phyloP scores from a whole-genome alignment of 345 rosid species.

The Salix suchowensis region DNA sequence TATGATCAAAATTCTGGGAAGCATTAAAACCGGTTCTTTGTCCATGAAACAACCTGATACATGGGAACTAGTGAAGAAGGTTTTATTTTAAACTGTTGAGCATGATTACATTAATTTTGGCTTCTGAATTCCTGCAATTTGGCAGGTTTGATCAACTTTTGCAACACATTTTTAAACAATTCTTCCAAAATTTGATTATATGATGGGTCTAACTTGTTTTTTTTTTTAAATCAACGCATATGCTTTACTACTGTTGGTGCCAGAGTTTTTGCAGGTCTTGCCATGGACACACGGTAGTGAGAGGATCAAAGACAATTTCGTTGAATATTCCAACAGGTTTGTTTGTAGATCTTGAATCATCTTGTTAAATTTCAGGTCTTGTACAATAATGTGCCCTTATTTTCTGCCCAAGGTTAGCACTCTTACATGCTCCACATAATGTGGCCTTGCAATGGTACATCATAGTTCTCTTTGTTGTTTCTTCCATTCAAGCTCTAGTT shows the following conservation, averaged over 20 bases:
- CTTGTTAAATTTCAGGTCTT: background rate
- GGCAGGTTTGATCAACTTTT: background rate
- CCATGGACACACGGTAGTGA: conserved; percentile 70
- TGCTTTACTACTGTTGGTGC: conserved; percentile 7
- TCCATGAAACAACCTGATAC: background rate
- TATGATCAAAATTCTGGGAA: background rate
- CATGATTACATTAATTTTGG: background rate
- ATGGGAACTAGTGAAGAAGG: background rate
- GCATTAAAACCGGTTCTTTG: background rate
- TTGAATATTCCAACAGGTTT: conserved; percentile 82
- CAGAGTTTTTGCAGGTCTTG: conserved; percentile 92
- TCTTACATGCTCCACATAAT: background rate
- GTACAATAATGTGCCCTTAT: background rate
- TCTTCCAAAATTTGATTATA: background rate
- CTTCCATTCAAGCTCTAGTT: background rate
- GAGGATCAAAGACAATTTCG: conserved; percentile 77
- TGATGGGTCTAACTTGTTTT: background rate
- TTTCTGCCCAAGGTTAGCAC: background rate
- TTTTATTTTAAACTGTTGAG: background rate
- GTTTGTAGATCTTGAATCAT: background rate
- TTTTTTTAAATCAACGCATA: background rate
- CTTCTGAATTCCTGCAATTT: background rate
- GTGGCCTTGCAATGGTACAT: background rate
- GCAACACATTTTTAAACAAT: background rate
- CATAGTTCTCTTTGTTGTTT: background rate